These are phyloP conservation scores for Serendipita indica DNA, from an alignment of 768 basidiomycete species.

Conservation along the genomic window DNA sequence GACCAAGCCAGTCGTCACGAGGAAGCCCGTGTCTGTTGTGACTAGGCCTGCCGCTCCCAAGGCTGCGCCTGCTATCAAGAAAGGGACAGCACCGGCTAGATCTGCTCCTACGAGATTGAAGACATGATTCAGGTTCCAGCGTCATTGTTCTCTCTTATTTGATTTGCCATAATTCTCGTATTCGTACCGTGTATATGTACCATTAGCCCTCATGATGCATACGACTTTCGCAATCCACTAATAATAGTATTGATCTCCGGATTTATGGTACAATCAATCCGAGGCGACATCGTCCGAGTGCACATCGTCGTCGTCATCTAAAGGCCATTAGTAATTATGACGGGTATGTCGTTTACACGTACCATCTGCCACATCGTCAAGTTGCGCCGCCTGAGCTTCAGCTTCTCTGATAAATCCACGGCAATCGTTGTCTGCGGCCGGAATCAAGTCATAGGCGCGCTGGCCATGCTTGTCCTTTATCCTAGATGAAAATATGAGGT, in stretches of 20 bases:
- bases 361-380: slow-evolving; percentile 58
- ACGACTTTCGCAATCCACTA: background rate
- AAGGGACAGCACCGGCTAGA: too few species aligned
- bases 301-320: slow-evolving; percentile 11
- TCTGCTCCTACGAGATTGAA: too few species aligned
- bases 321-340: background rate
- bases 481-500: slow-evolving; percentile 23
- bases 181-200: too few species aligned
- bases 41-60: too few species aligned
- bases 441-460: slow-evolving; percentile 40
- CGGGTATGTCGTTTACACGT: background rate
- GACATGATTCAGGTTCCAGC: background rate
- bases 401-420: slow-evolving; percentile 37
- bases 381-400: slow-evolving; percentile 36
- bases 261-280: background rate
- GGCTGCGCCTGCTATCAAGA: too few species aligned
- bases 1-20: background rate
- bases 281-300: slow-evolving; percentile 11
- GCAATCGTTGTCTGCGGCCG: slow-evolving; percentile 37
- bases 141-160: background rate
- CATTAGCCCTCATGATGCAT: background rate
- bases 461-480: slow-evolving; percentile 59
- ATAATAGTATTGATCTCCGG: background rate
- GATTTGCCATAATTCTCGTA: too few species aligned
- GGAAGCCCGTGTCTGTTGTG: background rate